Conservation (phyloP, 306 rosid genomes). For the Castanopsis chinensis region DNA sequence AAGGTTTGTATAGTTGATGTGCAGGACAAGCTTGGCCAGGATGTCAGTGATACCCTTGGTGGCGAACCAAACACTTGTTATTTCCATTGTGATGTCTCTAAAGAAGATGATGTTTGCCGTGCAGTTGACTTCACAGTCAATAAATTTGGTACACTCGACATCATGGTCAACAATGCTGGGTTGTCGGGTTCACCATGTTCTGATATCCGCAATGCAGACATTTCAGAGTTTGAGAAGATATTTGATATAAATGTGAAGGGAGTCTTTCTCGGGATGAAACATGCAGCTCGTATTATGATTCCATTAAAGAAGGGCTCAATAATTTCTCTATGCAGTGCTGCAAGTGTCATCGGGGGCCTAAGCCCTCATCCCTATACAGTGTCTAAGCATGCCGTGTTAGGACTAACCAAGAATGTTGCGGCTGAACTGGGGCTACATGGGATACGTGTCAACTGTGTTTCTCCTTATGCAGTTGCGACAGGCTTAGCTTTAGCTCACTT, state of each 20-base stretch:
- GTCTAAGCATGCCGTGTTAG: conserved; percentile 77
- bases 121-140: conserved; percentile 54
- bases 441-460: conserved; percentile 63
- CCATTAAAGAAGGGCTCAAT: conserved; percentile 74
- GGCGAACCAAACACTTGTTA: conserved; percentile 35
- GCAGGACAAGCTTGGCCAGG: conserved; percentile 64
- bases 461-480: conserved; percentile 64
- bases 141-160: conserved; percentile 76
- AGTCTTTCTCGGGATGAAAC: conserved; percentile 84
- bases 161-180: conserved; percentile 89
- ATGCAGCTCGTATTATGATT: conserved; percentile 68
- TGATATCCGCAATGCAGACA: conserved; percentile 61
- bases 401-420: conserved; percentile 77
- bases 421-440: conserved; percentile 75
- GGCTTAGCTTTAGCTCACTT: conserved; percentile 62
- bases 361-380: conserved; percentile 77
- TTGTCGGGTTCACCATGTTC: conserved; percentile 59
- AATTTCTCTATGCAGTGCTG: conserved; percentile 58
- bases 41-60: conserved; percentile 47
- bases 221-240: conserved; percentile 72
- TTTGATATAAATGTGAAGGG: conserved; percentile 70
- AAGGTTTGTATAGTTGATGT: conserved; percentile 75
- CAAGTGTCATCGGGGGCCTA: conserved; percentile 45
- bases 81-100: conserved; percentile 61
- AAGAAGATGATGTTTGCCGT: conserved; percentile 52